These are phyloP conservation scores for Salix suchowensis DNA, from an alignment of 345 rosid species.

Conservation along the genomic window DNA sequence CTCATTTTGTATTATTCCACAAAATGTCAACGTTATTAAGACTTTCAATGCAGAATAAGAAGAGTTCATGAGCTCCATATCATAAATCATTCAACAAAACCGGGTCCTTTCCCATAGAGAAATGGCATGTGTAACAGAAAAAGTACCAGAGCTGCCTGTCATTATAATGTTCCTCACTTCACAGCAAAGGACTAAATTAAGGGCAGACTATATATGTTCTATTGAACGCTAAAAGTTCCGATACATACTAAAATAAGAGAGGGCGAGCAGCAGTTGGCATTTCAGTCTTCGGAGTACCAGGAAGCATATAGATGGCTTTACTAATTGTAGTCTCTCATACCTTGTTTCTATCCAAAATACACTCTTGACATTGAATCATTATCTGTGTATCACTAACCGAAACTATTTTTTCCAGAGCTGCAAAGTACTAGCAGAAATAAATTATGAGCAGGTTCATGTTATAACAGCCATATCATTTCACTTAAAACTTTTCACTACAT, in stretches of 20 bases:
- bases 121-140: background rate
- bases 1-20: too few relatives aligned
- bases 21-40: too few relatives aligned
- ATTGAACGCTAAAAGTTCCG: background rate
- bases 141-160: background rate
- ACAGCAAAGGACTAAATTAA: background rate
- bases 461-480: background rate
- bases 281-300: background rate
- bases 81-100: too few relatives aligned
- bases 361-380: background rate
- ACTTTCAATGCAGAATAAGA: too few relatives aligned
- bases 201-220: background rate
- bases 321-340: background rate
- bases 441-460: background rate
- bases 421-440: background rate
- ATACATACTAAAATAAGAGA: background rate
- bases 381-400: background rate
- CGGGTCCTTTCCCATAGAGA: background rate
- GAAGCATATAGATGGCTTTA: background rate
- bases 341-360: background rate
- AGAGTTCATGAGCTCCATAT: too few relatives aligned
- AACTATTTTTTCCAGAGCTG: background rate
- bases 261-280: background rate
- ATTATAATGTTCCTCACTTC: background rate
- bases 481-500: background rate